Evolutionary conservation across 2,329 filamentous ascomycete genomes (phyloP), one percentile per base, ranked within the genome.

Genomic region (Clonostachys sp.): DNA sequence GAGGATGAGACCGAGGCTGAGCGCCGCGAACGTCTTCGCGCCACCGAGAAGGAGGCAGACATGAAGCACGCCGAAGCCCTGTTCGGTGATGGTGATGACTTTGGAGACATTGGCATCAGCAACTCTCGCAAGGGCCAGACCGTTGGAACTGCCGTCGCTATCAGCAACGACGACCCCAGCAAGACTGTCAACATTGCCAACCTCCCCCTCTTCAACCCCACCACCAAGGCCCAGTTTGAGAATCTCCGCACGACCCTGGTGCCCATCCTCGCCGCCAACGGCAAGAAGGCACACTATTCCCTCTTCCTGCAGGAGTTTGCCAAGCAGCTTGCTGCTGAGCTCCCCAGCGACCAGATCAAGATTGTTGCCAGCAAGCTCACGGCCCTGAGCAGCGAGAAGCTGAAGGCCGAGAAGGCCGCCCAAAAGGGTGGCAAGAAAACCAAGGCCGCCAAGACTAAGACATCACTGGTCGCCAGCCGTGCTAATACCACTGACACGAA

Each of bases 391-490:
- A 99, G 99, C 66, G 94, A 97, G 81, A 96, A 95, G 80, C 86
- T 97, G 86, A 95, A 91, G 76, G 91, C 96, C 68, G 94, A 99
- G 80, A 96, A 97, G 80, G 84, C 86, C 5, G 83, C 89, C 5
- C 90, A 96, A 55, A 96, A 96, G 78, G 85, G 89, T 47, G 89
- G 86, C 61, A 99, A 97, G 87, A 99, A 97, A 83, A 84, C 78
- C 58, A 97, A 97, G 81, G 91, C 91, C 5, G 87, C 89, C 52
- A 97, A 97, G 83, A 95, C 87, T 38, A 99, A 99, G 83, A 83
- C 88, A 16, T 86, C 83, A 7, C 75, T 97, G 44, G 87, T 88
- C 47, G 83, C 87, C 50, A 72, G 69, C 61, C 72, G 86, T 62
- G 68, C 76, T 57, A 77, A 77, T 53, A 70, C 71, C 44, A 77